Evolutionary conservation across 305 asterid species (phyloP).

Genomic region (Coffea humblotiana): DNA sequence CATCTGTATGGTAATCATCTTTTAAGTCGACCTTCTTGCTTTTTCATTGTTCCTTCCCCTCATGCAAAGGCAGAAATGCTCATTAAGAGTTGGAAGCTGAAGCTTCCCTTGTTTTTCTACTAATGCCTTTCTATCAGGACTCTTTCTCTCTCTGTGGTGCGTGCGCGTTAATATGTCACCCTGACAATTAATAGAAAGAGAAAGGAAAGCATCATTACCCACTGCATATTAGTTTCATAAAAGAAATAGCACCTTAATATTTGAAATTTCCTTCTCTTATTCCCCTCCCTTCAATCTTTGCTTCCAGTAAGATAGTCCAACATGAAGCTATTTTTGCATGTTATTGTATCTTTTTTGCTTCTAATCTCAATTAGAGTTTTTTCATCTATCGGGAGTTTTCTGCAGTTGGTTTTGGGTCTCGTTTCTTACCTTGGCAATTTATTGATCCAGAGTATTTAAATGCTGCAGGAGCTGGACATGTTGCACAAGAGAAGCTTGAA

Average conservation of each 20-base stretch:
- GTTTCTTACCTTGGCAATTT: background rate
- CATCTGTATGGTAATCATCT: constrained; percentile 75
- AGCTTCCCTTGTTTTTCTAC: background rate
- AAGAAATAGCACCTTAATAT: background rate
- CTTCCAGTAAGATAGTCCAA: background rate
- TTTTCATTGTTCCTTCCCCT: constrained; percentile 11
- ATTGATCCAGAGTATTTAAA: constrained; percentile 11
- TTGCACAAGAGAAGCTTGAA: constrained; percentile 80
- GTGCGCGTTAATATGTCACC: background rate
- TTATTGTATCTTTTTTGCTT: constrained; percentile 1
- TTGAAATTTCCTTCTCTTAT: background rate
- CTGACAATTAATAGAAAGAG: background rate
- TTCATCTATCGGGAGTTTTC: background rate
- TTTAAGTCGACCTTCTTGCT: constrained; percentile 13
- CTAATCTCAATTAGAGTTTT: background rate
- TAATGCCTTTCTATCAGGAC: background rate
- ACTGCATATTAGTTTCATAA: background rate
- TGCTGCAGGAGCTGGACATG: constrained; percentile 78
- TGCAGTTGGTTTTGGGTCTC: background rate
- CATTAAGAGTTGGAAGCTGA: background rate
- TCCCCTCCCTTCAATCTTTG: background rate
- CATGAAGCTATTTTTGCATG: background rate
- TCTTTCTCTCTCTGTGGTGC: too few species aligned
- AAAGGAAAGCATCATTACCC: background rate
- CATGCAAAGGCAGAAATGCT: background rate